Percentiles rank a stretch among this genome's conserved stretches.
Conservation (phyloP, 768 basidiomycete species). For the Boletus vinaceobasis region DNA sequence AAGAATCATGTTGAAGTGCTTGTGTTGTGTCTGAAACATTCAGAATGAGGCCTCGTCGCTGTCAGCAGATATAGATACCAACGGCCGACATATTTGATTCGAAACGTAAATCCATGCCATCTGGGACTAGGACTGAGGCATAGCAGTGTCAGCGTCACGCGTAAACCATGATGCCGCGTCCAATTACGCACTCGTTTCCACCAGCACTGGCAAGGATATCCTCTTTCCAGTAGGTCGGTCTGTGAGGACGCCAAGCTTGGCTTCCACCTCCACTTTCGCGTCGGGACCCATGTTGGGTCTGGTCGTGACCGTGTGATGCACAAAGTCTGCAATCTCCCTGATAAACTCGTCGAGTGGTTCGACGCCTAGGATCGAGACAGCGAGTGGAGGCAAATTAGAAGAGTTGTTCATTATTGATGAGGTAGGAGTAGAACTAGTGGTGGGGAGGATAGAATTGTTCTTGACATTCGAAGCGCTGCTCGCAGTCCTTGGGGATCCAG, state of each 20-base stretch:
- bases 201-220: slow-evolving; percentile 65
- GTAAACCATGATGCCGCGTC: neutral
- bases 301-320: slow-evolving; percentile 65
- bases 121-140: slow-evolving; percentile 61
- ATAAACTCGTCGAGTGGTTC: slow-evolving; percentile 94
- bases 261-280: slow-evolving; percentile 76
- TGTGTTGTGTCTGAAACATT: slow-evolving; percentile 70
- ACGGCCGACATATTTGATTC: slow-evolving; percentile 92
- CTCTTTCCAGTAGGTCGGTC: slow-evolving; percentile 57
- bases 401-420: slow-evolving; percentile 25
- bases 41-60: slow-evolving; percentile 11
- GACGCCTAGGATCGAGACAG: slow-evolving; percentile 79
- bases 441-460: slow-evolving; percentile 8
- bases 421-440: slow-evolving; percentile 9
- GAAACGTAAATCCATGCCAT: slow-evolving; percentile 65
- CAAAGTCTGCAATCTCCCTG: slow-evolving; percentile 85
- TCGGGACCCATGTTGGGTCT: slow-evolving; percentile 51
- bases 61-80: slow-evolving; percentile 30
- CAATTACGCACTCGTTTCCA: slow-evolving; percentile 73
- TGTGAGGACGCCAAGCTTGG: slow-evolving; percentile 77
- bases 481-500: slow-evolving; percentile 26
- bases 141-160: slow-evolving; percentile 1
- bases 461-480: slow-evolving; percentile 25
- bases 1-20: slow-evolving; percentile 81
- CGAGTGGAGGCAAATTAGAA: slow-evolving; percentile 55